Base-by-base conservation (phyloP, 176 grass and related monocot species). In the Stipa capillata region DNA sequence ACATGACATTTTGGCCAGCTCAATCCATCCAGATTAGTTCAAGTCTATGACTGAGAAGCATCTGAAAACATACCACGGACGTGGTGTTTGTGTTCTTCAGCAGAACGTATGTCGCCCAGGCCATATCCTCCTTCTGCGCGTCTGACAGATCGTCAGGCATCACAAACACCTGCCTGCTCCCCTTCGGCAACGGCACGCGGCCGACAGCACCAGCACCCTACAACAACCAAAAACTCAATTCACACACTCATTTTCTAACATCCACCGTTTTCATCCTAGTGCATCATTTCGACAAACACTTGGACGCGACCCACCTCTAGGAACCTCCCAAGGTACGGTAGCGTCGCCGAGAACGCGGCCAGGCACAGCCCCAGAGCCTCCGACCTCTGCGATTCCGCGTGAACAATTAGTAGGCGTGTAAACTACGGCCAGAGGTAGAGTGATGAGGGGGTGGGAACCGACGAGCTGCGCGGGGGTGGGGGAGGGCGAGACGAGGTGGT, bases 321-420 rank as follows among this genome's bases (percentile, higher is more conserved):
- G 69, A 98, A 94, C 65, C 81, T 92, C 54, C 92, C 92, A 10
- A 94, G 83, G 78, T 94, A 98, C 15, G 92, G 96, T 56, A 98
- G 83, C 32, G 81, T 81, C 49, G 69, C 83, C 5, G 96, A 98
- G 87, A 98, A 98, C 45, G 87, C 73, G 60, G 96, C 92, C 83
- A 94, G 85, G 82, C 82, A 89, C 39, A 92, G 70, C 44, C 92
- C 95, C 32, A 93, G 55, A 65, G 51, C 79, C 85, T 98, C 96
- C 48, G 96, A 92, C 67, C 87, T 89, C 96, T 98, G 81, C 63
- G 27, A 67, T 70, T 88, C 66, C 49, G 69, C 31, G 53, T 15
- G 65, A 60, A 62, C 35, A 24, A 27, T 77, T 68, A 47, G 31
- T 9, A 83, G 28, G 43, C 42, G 27, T 32, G 44, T 24, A 8